Conservation (phyloP, 805 yeast species). For the Hanseniaspora occidentalis region DNA sequence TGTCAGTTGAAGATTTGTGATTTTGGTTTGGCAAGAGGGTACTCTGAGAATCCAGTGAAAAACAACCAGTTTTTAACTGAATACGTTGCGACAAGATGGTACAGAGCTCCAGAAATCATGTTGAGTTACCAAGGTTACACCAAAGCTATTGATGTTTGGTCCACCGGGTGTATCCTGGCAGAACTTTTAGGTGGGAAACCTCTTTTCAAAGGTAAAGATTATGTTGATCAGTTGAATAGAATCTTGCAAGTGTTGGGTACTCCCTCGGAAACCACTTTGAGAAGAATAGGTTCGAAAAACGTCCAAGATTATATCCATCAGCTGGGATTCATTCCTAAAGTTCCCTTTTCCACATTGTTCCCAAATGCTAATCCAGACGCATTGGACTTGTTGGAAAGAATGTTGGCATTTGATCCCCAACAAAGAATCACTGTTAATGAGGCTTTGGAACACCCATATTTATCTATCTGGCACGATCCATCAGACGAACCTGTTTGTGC, state of each 20-base stretch:
- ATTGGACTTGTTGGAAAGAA: constrained; percentile 59
- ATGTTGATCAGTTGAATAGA: constrained; percentile 87
- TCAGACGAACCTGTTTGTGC: constrained; percentile 80
- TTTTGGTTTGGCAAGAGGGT: constrained; percentile 92
- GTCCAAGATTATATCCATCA: constrained; percentile 88
- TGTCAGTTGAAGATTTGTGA: constrained; percentile 95
- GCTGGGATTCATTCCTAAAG: constrained; percentile 68
- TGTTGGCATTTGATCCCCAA: constrained; percentile 81
- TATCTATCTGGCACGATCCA: constrained; percentile 86
- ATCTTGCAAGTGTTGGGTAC: constrained; percentile 85
- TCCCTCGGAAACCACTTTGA: constrained; percentile 61
- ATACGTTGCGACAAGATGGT: constrained; percentile 98
- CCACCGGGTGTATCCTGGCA: constrained; percentile 93
- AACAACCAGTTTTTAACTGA: constrained; percentile 93
- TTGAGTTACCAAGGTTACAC: constrained; percentile 88
- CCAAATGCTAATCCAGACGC: constrained; percentile 86
- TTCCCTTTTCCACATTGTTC: constrained; percentile 57
- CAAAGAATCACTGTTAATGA: constrained; percentile 78
- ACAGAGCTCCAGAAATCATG: constrained; percentile 97
- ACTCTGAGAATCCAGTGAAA: constrained; percentile 65
- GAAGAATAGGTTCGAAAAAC: constrained; percentile 67
- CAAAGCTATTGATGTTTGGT: constrained; percentile 95
- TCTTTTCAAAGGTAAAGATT: constrained; percentile 88
- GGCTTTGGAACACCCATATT: constrained; percentile 81
- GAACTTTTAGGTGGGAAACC: constrained; percentile 88